These are phyloP conservation scores for Camelina sativa DNA, from an alignment of 345 rosid species.

Conservation along the genomic window DNA sequence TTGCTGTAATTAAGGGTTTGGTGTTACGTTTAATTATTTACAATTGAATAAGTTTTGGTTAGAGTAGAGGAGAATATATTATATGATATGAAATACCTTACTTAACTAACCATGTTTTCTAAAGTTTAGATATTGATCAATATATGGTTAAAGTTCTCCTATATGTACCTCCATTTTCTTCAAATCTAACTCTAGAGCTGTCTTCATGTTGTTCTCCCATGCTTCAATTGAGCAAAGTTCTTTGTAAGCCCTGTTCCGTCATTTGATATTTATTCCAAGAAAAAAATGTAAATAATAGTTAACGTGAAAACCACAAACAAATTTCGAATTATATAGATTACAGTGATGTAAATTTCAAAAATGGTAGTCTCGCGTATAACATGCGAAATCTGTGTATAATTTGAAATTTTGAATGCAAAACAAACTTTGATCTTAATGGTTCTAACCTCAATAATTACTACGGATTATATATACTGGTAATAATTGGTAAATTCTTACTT, in stretches of 20 bases:
- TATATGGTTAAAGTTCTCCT: no score
- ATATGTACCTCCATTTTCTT: constrained; percentile 56
- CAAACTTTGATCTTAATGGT: neutral
- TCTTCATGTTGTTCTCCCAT: constrained; percentile 73
- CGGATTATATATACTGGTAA: neutral
- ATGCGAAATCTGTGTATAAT: neutral
- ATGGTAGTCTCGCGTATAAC: neutral
- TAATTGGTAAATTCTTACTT: constrained; percentile 52
- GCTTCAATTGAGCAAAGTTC: constrained; percentile 54
- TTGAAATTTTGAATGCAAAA: constrained; percentile 6
- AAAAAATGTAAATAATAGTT: neutral
- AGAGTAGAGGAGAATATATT: no score
- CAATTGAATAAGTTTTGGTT: no score
- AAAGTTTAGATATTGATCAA: no score
- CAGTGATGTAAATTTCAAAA: neutral
- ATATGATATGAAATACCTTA: no score
- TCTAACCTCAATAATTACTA: neutral
- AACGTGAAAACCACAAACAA: no score
- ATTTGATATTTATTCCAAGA: neutral
- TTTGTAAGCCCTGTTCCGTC: constrained; percentile 58
- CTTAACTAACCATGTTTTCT: no score
- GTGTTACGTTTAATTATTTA: no score
- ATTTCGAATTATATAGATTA: no score
- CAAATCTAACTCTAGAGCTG: constrained; percentile 56
- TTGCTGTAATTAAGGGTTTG: no score